Evolutionary conservation across 2,329 filamentous ascomycete species (phyloP).

Genomic region (Diplodia sapinea): DNA sequence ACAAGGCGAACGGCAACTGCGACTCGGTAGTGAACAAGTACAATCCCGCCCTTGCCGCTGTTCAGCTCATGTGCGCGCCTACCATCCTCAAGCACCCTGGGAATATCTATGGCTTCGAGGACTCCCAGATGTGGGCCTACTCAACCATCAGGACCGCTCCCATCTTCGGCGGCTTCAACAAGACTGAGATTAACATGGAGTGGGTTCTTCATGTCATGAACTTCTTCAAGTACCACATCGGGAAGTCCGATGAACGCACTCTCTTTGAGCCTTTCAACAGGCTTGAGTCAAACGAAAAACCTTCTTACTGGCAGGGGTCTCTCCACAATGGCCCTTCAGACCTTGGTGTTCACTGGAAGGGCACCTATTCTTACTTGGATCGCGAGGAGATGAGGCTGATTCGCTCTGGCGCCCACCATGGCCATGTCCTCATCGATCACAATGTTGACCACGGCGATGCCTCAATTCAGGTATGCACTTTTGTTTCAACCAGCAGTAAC

Average conservation of each 20-base stretch:
- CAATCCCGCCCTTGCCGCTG: conserved; percentile 38
- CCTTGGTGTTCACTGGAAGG: conserved; percentile 57
- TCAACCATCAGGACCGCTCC: conserved; percentile 4
- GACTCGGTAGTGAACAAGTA: background rate
- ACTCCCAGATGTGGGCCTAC: conserved; percentile 56
- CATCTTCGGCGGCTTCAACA: conserved; percentile 34
- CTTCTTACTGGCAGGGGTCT: conserved; percentile 51
- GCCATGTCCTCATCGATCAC: conserved; percentile 37
- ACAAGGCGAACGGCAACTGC: conserved; percentile 9
- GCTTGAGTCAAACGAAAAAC: conserved; percentile 47
- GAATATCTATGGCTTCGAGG: conserved; percentile 44
- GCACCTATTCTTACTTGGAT: conserved; percentile 54
- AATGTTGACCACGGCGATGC: conserved; percentile 41
- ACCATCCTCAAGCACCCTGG: conserved; percentile 38
- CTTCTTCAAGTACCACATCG: conserved; percentile 61
- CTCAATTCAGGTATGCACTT: conserved; percentile 6
- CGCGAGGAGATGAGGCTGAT: conserved; percentile 39
- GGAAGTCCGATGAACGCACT: conserved; percentile 44
- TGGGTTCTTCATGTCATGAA: conserved; percentile 57
- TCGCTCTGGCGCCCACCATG: conserved; percentile 34
- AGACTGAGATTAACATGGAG: conserved; percentile 51
- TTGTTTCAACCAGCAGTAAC: no score
- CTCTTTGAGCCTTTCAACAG: conserved; percentile 46
- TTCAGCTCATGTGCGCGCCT: conserved; percentile 44
- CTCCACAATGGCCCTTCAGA: conserved; percentile 44